Evolutionary conservation across 306 rosid genomes (phyloP).

Genomic region (Lagenaria siceraria): DNA sequence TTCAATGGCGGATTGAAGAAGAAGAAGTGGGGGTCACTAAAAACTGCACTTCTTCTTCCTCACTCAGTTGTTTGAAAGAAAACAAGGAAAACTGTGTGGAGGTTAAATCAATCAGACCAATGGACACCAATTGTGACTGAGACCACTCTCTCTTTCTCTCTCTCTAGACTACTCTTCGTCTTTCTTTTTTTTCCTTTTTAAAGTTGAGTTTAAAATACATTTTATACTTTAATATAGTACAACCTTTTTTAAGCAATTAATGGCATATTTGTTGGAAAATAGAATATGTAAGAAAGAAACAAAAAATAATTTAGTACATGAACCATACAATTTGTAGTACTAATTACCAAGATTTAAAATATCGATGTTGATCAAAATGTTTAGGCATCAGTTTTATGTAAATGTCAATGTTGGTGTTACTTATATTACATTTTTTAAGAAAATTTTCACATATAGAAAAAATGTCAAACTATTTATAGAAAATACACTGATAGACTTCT

Average conservation of each 20-base stretch:
- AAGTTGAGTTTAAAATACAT: not conserved
- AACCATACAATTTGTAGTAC: not conserved
- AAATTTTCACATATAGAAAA: no score
- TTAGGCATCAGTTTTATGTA: no score
- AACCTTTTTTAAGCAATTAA: not conserved
- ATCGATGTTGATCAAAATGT: no score
- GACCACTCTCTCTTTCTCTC: not conserved
- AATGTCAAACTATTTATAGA: no score
- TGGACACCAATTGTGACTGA: constrained; percentile 2
- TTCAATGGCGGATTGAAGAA: not conserved
- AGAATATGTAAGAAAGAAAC: not conserved
- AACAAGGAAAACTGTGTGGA: constrained; percentile 3
- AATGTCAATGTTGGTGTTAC: no score
- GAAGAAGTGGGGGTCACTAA: not conserved
- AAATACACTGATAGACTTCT: no score
- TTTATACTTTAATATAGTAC: not conserved
- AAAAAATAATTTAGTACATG: not conserved
- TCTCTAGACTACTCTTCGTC: not conserved
- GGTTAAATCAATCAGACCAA: constrained; percentile 11
- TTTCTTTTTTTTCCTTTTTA: not conserved
- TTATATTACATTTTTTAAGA: no score
- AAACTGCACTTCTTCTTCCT: not conserved
- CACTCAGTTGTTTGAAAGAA: not conserved
- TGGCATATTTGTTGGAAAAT: not conserved
- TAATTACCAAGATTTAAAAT: no score